Evolutionary conservation across 73 alveolate species (phyloP).

Genomic region (Blepharisma stoltei): DNA sequence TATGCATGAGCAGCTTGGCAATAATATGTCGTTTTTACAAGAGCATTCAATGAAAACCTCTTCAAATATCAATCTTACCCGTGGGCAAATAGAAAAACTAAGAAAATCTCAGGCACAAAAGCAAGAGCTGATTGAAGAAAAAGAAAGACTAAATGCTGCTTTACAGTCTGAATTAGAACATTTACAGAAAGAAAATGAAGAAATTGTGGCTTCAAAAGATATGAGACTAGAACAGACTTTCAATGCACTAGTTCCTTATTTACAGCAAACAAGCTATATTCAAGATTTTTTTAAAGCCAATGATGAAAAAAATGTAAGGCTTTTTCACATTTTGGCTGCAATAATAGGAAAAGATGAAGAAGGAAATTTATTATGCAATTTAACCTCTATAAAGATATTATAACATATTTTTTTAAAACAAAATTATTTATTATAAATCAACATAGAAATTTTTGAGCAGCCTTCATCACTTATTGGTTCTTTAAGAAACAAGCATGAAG

Average conservation of each 20-base stretch:
- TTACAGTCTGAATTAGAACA: not conserved
- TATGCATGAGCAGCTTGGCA: not conserved
- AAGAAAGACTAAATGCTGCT: not conserved
- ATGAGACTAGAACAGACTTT: not conserved
- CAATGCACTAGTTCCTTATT: not conserved
- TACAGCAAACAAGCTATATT: not conserved
- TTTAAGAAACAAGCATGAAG: not conserved
- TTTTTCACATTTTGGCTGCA: not conserved
- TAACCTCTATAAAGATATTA: not conserved
- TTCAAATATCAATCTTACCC: not conserved
- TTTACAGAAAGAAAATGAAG: constrained; percentile 17
- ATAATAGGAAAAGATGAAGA: constrained; percentile 8
- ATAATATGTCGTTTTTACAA: constrained; percentile 10
- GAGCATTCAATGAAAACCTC: constrained; percentile 13
- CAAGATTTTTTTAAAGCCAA: not conserved
- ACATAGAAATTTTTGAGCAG: not conserved
- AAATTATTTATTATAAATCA: not conserved
- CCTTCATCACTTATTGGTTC: not conserved
- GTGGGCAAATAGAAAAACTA: not conserved
- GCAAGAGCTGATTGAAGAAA: constrained; percentile 12
- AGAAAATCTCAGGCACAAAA: not conserved
- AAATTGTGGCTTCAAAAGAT: not conserved
- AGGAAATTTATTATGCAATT: not conserved
- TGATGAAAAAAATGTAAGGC: not conserved
- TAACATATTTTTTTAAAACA: not conserved